These are phyloP conservation scores for Hibiscus syriacus DNA, from an alignment of 345 rosid species.

Conservation along the genomic window DNA sequence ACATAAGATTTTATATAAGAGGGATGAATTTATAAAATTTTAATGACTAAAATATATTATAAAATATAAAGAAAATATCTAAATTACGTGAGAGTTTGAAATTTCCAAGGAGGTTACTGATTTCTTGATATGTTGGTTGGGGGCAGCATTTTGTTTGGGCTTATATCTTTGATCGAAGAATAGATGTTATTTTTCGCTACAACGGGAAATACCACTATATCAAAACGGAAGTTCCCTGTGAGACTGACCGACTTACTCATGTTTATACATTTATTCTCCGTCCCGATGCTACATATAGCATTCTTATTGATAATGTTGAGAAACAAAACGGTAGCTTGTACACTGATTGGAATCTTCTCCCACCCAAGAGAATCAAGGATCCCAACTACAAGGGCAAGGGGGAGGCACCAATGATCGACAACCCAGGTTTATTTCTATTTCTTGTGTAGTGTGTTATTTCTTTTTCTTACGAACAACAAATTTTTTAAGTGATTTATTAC, in stretches of 20 bases:
- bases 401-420: conserved; percentile 93
- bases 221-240: conserved; percentile 97
- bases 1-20: too few species aligned
- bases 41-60: too few species aligned
- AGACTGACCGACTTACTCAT: conserved; percentile 94
- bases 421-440: conserved; percentile 57
- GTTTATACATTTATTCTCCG: conserved; percentile 81
- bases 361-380: conserved; percentile 80
- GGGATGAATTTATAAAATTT: too few species aligned
- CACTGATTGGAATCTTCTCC: conserved; percentile 91
- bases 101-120: too few species aligned
- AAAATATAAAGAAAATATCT: too few species aligned
- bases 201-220: conserved; percentile 70
- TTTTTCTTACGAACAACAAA: neutral
- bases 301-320: conserved; percentile 87
- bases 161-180: neutral
- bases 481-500: neutral
- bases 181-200: conserved; percentile 40
- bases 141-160: neutral
- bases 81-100: too few species aligned
- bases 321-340: conserved; percentile 88
- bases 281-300: conserved; percentile 90
- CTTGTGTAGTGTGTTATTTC: neutral
- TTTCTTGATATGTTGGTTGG: too few species aligned
- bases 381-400: conserved; percentile 93